Conservation (phyloP, 495 filamentous ascomycete genomes). For the Aspergillus saccharolyticus region DNA sequence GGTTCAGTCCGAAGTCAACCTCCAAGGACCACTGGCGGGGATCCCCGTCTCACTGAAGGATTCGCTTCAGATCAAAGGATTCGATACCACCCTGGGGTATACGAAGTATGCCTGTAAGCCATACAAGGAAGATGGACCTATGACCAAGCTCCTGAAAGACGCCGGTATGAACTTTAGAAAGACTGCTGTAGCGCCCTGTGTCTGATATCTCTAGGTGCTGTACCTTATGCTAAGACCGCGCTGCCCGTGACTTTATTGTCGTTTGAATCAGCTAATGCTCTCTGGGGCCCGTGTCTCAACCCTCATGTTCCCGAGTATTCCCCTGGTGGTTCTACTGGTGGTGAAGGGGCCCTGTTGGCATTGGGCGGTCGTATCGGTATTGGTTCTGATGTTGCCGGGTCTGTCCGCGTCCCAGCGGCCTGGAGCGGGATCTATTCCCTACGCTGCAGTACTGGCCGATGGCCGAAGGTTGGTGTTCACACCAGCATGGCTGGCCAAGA, state of each 20-base stretch:
- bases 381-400: slow-evolving; percentile 91
- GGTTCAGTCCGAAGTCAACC: slow-evolving; percentile 63
- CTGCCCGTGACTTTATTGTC: slow-evolving; percentile 86
- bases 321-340: slow-evolving; percentile 87
- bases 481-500: slow-evolving; percentile 96
- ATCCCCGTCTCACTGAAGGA: slow-evolving; percentile 90
- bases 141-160: slow-evolving; percentile 77
- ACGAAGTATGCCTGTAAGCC: slow-evolving; percentile 66
- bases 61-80: slow-evolving; percentile 76
- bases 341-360: slow-evolving; percentile 81
- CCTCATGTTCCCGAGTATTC: slow-evolving; percentile 81
- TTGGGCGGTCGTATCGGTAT: slow-evolving; percentile 87
- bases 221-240: slow-evolving; percentile 95
- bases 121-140: slow-evolving; percentile 59
- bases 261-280: slow-evolving; percentile 88
- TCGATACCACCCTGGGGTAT: slow-evolving; percentile 83
- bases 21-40: slow-evolving; percentile 80
- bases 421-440: slow-evolving; percentile 88
- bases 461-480: slow-evolving; percentile 78
- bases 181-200: not conserved
- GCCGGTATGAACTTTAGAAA: slow-evolving; percentile 47
- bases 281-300: slow-evolving; percentile 79
- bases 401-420: slow-evolving; percentile 82
- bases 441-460: slow-evolving; percentile 90
- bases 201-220: slow-evolving; percentile 51